Evolutionary conservation across 2,329 filamentous ascomycete genomes (phyloP).

Genomic region (Epichloe typhina): DNA sequence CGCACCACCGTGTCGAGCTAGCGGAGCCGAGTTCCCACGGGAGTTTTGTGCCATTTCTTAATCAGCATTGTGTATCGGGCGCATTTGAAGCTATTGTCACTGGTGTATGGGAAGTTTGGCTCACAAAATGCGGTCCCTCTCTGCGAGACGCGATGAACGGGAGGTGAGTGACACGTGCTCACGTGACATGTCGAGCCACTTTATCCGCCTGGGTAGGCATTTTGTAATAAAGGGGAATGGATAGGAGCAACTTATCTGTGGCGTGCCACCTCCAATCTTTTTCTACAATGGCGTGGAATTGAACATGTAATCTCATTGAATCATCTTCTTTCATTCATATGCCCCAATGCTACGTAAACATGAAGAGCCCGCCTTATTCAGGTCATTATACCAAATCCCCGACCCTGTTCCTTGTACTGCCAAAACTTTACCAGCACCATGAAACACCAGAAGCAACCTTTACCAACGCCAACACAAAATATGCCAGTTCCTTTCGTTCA

Average conservation of each 20-base stretch:
- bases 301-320: conserved; percentile 3
- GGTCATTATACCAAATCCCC: conserved; percentile 1
- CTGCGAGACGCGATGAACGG: not conserved
- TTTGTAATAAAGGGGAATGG: no score
- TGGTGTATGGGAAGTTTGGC: not conserved
- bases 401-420: not conserved
- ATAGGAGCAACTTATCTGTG: no score
- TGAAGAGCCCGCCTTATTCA: conserved; percentile 5
- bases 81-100: not conserved
- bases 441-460: not conserved
- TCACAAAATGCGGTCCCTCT: not conserved
- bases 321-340: conserved; percentile 8
- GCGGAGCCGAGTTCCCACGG: conserved; percentile 10
- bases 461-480: not conserved
- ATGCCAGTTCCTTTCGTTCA: not conserved
- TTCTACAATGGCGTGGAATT: no score
- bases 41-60: conserved; percentile 17
- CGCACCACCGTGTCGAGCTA: conserved; percentile 8
- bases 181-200: conserved; percentile 3
- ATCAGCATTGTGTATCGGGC: conserved; percentile 12
- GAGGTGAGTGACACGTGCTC: conserved; percentile 1
- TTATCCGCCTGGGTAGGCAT: no score
- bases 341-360: conserved; percentile 5
- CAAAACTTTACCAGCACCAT: not conserved
- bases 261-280: no score